These are phyloP conservation scores for Fraxinus dipetala DNA, from an alignment of 305 asterid genomes.

Conservation along the genomic window DNA sequence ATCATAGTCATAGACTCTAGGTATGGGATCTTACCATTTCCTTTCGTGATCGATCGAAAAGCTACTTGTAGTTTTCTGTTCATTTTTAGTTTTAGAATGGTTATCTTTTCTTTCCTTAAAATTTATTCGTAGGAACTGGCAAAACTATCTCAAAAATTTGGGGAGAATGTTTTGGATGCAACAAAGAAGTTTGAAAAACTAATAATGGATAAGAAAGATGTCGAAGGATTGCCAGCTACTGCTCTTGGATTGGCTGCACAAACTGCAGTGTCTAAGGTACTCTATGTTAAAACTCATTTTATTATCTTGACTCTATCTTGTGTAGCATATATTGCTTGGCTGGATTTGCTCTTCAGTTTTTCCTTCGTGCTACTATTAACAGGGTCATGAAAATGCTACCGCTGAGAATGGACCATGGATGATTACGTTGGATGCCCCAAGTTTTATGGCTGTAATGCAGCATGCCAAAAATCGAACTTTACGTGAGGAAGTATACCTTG, in stretches of 20 bases:
- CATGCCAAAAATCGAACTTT: constrained; percentile 80
- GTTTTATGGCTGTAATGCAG: constrained; percentile 82
- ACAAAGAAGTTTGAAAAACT: constrained; percentile 91
- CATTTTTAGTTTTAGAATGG: not conserved
- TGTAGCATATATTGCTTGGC: constrained; percentile 3
- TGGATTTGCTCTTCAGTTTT: constrained; percentile 6
- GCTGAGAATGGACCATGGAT: constrained; percentile 94
- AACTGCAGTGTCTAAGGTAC: constrained; percentile 92
- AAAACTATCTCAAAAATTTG: constrained; percentile 80
- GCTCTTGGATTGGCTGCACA: constrained; percentile 97
- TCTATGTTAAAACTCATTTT: constrained; percentile 11
- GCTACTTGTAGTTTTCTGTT: not conserved
- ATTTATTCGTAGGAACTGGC: constrained; percentile 65
- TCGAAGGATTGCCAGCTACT: constrained; percentile 83
- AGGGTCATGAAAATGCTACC: constrained; percentile 97
- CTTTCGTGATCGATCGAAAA: not conserved
- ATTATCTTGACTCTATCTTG: constrained; percentile 7
- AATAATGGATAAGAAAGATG: constrained; percentile 76
- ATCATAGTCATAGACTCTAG: not conserved
- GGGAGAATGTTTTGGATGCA: constrained; percentile 89
- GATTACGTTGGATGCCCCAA: constrained; percentile 90
- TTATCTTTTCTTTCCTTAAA: constrained; percentile 14
- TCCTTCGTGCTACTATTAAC: constrained; percentile 23
- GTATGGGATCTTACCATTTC: not conserved
- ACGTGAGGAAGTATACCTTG: constrained; percentile 96